Evolutionary conservation across 2,329 filamentous ascomycete genomes (phyloP).

Genomic region (Diplodia corticola): DNA sequence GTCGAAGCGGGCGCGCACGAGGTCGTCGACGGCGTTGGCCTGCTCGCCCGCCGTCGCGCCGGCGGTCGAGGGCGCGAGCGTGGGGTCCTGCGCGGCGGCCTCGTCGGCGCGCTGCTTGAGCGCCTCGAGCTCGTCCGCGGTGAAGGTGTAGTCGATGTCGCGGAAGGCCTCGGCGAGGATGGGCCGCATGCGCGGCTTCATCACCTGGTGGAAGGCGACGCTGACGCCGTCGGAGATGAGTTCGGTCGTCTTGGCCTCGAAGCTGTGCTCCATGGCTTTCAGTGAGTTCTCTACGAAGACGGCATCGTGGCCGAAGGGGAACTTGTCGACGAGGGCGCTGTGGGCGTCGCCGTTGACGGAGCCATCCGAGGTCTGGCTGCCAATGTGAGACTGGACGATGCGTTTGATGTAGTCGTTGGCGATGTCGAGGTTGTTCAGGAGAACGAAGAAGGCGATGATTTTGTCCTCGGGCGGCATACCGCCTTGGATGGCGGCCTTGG

Average conservation of each 20-base stretch:
- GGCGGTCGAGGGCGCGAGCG: slow-evolving; percentile 17
- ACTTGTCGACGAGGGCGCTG: slow-evolving; percentile 59
- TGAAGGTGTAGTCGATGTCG: slow-evolving; percentile 78
- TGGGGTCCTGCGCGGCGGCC: slow-evolving; percentile 8
- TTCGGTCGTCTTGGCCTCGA: slow-evolving; percentile 76
- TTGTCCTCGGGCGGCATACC: slow-evolving; percentile 83
- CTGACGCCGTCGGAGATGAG: slow-evolving; percentile 80
- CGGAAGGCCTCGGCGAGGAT: slow-evolving; percentile 87
- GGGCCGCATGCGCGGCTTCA: slow-evolving; percentile 80
- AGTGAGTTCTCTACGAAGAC: slow-evolving; percentile 68
- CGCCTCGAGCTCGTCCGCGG: slow-evolving; percentile 58
- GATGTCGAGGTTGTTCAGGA: slow-evolving; percentile 94
- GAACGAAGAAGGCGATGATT: slow-evolving; percentile 83
- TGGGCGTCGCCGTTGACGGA: slow-evolving; percentile 44
- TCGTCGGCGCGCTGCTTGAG: slow-evolving; percentile 34
- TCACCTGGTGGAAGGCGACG: slow-evolving; percentile 83
- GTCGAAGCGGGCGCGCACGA: slow-evolving; percentile 78
- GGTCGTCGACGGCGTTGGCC: slow-evolving; percentile 51
- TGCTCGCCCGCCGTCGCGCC: slow-evolving; percentile 40
- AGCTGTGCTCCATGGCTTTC: slow-evolving; percentile 67
- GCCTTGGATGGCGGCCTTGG: slow-evolving; percentile 74
- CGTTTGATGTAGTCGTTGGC: slow-evolving; percentile 87
- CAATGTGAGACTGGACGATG: slow-evolving; percentile 71
- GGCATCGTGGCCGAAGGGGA: slow-evolving; percentile 78
- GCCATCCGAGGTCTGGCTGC: slow-evolving; percentile 25